Base-by-base conservation (phyloP, 2,329 filamentous ascomycete genomes). In the Fusarium abutilonis region DNA sequence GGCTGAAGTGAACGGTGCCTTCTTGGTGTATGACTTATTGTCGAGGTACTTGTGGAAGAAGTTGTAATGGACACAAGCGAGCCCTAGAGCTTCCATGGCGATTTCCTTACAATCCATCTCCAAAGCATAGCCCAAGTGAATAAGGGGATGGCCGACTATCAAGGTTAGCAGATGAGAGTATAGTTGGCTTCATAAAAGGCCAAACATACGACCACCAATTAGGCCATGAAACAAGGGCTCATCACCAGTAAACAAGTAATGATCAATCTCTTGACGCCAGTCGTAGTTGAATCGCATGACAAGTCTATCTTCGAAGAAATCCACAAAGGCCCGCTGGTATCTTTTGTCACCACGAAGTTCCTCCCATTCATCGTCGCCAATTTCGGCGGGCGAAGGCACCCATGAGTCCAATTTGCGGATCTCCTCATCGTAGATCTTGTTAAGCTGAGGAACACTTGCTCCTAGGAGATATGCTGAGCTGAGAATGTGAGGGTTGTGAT, bases 251-350 rank as follows among this genome's bases (percentile, higher is more conserved):
- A 94, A 91, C 41, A 99, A 76, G 72, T 90, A 98, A 60, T 93
- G 85, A 4, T 86, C 79, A 9, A 96, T 80, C 3, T 96, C 86
- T 49, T 82, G 80, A 72, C 89, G 91, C 92, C 95, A 97, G 72
- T 97, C 86, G 73, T 97, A 98, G 32, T 86, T 82, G 69, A 88
- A 85, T 26, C 80, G 78, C 75, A 85, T 78, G 4, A 91, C 93
- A 28, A 98, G 80, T 70, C 92, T 87, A 74, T 99, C 95, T 74
- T 99, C 95, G 72, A 96, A 98, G 74, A 95, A 98, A 74, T 99
- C 93, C 52, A 99, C 82, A 72, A 89, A 99, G 1, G 93, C 94
- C 57, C 94, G 86, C 76, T 99, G 92, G 72, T 96, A 97, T 61
- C 81, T 86, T 69, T 83, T 84, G 73, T 92, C 86, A 19, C 94